Conservation (phyloP, 768 basidiomycete species). For the Serendipita vermifera region DNA sequence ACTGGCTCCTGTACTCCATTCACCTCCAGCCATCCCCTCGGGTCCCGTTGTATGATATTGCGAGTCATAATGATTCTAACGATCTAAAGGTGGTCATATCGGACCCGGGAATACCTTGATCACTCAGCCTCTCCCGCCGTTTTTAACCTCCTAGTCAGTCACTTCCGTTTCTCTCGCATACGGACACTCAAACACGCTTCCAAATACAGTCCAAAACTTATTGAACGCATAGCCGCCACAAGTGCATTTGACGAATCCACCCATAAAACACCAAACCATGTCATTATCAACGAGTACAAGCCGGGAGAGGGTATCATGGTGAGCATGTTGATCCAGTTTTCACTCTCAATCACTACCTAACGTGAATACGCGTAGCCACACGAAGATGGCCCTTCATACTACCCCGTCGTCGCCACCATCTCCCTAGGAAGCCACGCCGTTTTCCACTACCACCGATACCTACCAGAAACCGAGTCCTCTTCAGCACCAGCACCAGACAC, state of each 20-base stretch:
- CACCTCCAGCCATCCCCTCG: conserved; percentile 10
- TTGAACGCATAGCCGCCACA: conserved; percentile 51
- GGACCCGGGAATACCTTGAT: conserved; percentile 55
- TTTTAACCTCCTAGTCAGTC: conserved; percentile 52
- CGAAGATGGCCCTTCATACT: conserved; percentile 81
- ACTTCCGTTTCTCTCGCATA: conserved; percentile 8
- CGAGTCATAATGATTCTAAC: conserved; percentile 11
- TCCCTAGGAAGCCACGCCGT: conserved; percentile 74
- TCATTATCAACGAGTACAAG: conserved; percentile 85
- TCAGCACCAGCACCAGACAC: background rate
- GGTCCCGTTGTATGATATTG: conserved; percentile 5
- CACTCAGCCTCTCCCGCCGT: conserved; percentile 55
- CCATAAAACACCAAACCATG: conserved; percentile 67
- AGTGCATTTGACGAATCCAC: conserved; percentile 51
- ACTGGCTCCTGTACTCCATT: conserved; percentile 11
- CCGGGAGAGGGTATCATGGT: conserved; percentile 93
- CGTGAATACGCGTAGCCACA: conserved; percentile 49
- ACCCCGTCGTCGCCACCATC: conserved; percentile 81
- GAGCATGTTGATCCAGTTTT: conserved; percentile 18
- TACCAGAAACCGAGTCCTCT: conserved; percentile 18
- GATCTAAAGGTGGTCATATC: conserved; percentile 75
- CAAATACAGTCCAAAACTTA: conserved; percentile 56
- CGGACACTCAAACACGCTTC: conserved; percentile 9
- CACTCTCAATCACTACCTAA: background rate
- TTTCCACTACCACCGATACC: conserved; percentile 73